phyloP scores from a whole-genome alignment of 441 rosid species.

The Adansonia rubrostipa region DNA sequence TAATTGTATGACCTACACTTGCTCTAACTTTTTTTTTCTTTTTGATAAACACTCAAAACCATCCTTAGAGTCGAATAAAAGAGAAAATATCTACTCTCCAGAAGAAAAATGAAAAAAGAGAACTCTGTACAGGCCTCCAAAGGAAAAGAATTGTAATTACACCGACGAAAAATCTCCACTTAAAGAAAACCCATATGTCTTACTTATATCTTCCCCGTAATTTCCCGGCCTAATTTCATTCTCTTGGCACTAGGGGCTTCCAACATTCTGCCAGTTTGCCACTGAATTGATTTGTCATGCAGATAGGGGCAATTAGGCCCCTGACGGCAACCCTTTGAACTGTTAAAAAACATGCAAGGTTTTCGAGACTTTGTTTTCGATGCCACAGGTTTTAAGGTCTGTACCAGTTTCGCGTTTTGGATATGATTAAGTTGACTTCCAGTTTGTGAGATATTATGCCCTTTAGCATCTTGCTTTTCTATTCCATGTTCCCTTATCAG shows the following conservation, averaged over 20 bases:
- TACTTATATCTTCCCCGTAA: slow-evolving; percentile 22
- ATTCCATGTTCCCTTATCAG: slow-evolving; percentile 73
- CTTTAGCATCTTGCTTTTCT: slow-evolving; percentile 38
- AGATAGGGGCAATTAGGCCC: slow-evolving; percentile 49
- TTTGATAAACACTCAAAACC: neutral
- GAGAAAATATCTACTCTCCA: neutral
- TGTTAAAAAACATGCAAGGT: slow-evolving; percentile 51
- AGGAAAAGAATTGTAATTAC: neutral
- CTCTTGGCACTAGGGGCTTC: slow-evolving; percentile 54
- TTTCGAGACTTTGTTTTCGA: slow-evolving; percentile 36
- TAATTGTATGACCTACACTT: too few relatives aligned
- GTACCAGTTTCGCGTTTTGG: slow-evolving; percentile 30
- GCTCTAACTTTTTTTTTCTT: neutral
- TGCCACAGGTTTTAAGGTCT: slow-evolving; percentile 28
- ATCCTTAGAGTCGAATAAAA: neutral
- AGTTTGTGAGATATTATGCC: slow-evolving; percentile 25
- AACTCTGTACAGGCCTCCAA: neutral
- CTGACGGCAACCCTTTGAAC: slow-evolving; percentile 56
- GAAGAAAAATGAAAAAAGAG: too few relatives aligned
- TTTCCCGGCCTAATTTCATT: slow-evolving; percentile 40
- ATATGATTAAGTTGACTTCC: slow-evolving; percentile 28
- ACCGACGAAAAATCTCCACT: neutral
- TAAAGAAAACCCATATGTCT: neutral
- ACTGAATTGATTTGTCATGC: slow-evolving; percentile 46
- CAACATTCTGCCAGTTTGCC: slow-evolving; percentile 27